Evolutionary conservation across 352 stramenopile species (phyloP), one percentile per base, ranked within the genome.

Genomic region (Phytophthora boehmeriae): DNA sequence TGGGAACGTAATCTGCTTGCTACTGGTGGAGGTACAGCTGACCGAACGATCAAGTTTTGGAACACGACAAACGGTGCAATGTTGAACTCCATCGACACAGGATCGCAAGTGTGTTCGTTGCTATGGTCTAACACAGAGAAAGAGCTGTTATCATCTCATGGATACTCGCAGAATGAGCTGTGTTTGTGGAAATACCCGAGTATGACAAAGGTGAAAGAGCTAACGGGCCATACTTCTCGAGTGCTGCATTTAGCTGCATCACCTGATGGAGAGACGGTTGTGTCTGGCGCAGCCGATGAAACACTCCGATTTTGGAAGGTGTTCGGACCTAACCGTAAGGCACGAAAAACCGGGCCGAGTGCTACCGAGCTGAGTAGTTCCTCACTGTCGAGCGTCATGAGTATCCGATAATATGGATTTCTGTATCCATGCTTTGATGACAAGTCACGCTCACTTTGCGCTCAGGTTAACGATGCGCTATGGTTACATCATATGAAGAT

Each of bases 31-130:
- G 98, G 98, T 60, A 99, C 98, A 19, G 97, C 97, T 17, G 98
- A 99, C 78, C 83, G 97, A 34, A 97, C 89, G 52, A 99, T 99
- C 80, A 99, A 99, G 78, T 98, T 99, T 63, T 99, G 98, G 98
- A 99, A 99, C 74, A 94, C 94, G 10, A 80, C 79, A 14, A 98
- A 90, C 22, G 84, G 99, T 16, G 98, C 98, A 54, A 88, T 75
- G 92, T 88, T 98, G 62, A 86, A 98, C 90, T 98, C 89, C 17
- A 90, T 99, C 16, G 95, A 99, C 72, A 99, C 97, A 43, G 97
- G 96, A 49, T 98, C 89, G 13, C 97, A 99, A 66, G 97, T 99
- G 9, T 99, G 97, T 73, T 95, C 95, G 2, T 80, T 99, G 25
- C 54, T 98, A 55, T 98, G 93, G 93, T 97, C 89, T n/a, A 86